Base-by-base conservation (phyloP, 768 basidiomycete species). In the Lyophyllum decastes region DNA sequence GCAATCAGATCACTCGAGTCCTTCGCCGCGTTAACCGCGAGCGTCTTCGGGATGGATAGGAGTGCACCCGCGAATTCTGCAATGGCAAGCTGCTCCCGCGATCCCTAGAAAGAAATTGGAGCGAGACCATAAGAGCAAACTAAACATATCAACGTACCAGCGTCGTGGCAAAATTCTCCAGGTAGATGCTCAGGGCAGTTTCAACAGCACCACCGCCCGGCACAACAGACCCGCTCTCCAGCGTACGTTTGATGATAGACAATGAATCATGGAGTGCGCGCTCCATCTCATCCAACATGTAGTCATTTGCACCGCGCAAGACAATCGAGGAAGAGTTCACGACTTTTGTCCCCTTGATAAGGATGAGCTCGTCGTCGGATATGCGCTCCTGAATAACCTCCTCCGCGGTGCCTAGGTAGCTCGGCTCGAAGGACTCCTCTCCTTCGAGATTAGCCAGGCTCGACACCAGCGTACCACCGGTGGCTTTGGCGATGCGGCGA, bases 271-370 rank as follows among this genome's bases (percentile, higher is more conserved):
- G 96, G 64, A 98, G 73, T 0, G 94, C 90, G 48, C 97, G 81
- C 76, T 99, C 97, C 97, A 98, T 99, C 81, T 99, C 97, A 71
- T 99, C 97, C 65, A 98, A 77, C 92, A 98, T 95, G 73, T 96
- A 98, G 73, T 99, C 97, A 72, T 98, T 99, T 26, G 97, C 97
- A 45, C 97, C 97, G 54, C 97, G 85, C 57, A 99, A 80, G 57
- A 99, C 85, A 67, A 99, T 91, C 19, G 95, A 97, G 14, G 90
- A 82, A 22, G 94, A 95, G 77, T 77, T 95, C 69, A 98, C 95
- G 41, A 94, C 89, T 76, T 96, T 98, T 49, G 95, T 98, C 2
- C 97, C 97, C 78, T 98, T 99, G 78, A 98, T 80, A 62, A 99
- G 78, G 72, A 98, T 98, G 45, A 97, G 82, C 70, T 99, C 96